A percentile compares a stretch with the other conserved stretches of the same genome.
phyloP scores from a whole-genome alignment of 2,329 filamentous ascomycete species.

The Fusarium protoensiforme region DNA sequence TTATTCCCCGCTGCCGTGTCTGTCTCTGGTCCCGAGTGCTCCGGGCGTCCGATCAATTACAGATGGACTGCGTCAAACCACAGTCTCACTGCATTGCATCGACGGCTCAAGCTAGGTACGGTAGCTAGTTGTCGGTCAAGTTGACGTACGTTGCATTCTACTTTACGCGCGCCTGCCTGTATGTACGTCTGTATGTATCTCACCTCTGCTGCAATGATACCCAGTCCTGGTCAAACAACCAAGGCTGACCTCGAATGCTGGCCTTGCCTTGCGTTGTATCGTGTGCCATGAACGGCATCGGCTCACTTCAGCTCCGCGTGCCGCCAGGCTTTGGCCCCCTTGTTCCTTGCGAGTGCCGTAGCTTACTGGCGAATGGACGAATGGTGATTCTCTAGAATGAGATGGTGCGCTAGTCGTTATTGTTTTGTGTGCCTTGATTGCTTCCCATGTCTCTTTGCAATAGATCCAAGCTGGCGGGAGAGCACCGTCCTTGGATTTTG shows the following conservation, averaged over 20 bases:
- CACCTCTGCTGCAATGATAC: neutral
- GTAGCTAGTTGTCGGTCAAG: constrained; percentile 3
- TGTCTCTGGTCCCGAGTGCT: constrained; percentile 9
- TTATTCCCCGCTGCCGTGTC: constrained; percentile 19
- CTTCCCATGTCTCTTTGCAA: neutral
- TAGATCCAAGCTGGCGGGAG: constrained; percentile 13
- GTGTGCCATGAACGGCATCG: neutral
- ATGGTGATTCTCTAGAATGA: constrained; percentile 21
- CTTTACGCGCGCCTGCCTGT: constrained; percentile 6
- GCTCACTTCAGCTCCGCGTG: constrained; percentile 29
- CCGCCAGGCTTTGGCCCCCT: constrained; percentile 30
- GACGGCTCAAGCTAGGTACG: neutral
- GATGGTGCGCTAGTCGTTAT: constrained; percentile 5
- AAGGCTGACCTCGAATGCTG: neutral
- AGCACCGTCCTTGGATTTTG: constrained; percentile 21
- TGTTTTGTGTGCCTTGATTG: constrained; percentile 22
- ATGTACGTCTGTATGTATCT: neutral
- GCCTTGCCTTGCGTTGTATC: neutral
- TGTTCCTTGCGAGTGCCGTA: constrained; percentile 22
- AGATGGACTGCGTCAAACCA: constrained; percentile 18
- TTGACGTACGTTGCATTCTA: constrained; percentile 26
- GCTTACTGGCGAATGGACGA: constrained; percentile 4
- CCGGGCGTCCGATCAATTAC: constrained; percentile 11
- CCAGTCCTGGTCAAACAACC: neutral
- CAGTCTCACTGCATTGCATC: constrained; percentile 29